A percentile compares a stretch with the other conserved stretches of the same genome.
Evolutionary conservation across 129 eudicot species (phyloP).

Genomic region (Arctium minus): DNA sequence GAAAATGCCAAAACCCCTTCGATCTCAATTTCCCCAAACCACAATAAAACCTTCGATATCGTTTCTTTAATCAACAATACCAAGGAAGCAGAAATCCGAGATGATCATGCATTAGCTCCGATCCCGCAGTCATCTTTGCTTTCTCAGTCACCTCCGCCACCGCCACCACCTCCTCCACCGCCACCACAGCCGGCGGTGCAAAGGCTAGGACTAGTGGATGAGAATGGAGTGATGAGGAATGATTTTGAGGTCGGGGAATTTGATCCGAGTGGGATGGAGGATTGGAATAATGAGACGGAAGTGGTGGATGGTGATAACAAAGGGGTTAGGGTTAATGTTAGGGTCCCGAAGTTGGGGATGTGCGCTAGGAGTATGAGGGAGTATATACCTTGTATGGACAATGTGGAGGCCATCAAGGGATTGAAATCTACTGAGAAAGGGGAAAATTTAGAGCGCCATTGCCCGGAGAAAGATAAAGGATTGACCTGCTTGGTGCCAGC

Average conservation of each 20-base stretch:
- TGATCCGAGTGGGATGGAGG: constrained; percentile 56
- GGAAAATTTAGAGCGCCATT: constrained; percentile 94
- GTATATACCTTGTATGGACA: constrained; percentile 93
- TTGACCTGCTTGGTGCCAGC: constrained; percentile 79
- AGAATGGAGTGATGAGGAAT: constrained; percentile 70
- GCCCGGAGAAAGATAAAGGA: constrained; percentile 60
- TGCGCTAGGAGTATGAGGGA: constrained; percentile 75
- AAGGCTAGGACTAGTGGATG: constrained; percentile 74
- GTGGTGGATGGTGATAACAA: constrained; percentile 28
- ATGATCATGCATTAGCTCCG: constrained; percentile 19
- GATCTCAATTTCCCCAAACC: constrained; percentile 63
- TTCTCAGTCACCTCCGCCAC: neutral
- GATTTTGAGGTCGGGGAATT: constrained; percentile 82
- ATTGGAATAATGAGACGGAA: constrained; percentile 49
- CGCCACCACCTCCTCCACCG: constrained; percentile 22
- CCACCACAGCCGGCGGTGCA: constrained; percentile 59
- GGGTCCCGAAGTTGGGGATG: constrained; percentile 55
- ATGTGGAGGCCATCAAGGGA: constrained; percentile 52
- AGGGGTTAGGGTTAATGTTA: constrained; percentile 29
- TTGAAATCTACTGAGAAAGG: constrained; percentile 62
- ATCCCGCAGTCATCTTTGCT: neutral
- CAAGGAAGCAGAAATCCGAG: neutral
- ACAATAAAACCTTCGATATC: constrained; percentile 41
- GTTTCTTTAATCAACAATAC: constrained; percentile 33
- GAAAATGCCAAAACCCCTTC: constrained; percentile 25